Conservation (phyloP, 257 asterid genomes). For the Scutellaria barbata region DNA sequence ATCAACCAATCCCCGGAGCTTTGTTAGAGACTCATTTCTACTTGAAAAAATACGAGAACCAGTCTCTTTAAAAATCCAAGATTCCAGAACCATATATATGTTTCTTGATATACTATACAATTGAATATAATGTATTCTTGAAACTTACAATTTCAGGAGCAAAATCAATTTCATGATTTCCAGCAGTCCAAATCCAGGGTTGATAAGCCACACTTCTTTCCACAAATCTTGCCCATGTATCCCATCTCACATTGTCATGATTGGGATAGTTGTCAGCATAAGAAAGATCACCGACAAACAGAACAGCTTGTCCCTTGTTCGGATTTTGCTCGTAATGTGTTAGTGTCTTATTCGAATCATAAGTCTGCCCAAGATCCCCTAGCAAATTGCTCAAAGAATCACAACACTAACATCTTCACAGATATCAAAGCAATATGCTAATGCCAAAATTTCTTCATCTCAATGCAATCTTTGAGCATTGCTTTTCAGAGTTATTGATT, state of each 20-base stretch:
- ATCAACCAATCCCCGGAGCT: background rate
- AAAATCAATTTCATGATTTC: conserved; percentile 86
- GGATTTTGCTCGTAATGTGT: conserved; percentile 77
- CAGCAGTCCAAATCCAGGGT: conserved; percentile 93
- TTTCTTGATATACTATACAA: too few species aligned
- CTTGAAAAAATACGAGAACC: background rate
- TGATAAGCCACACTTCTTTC: conserved; percentile 89
- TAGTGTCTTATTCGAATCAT: conserved; percentile 73
- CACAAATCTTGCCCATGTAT: conserved; percentile 84
- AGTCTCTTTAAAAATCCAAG: too few species aligned
- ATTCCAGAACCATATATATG: too few species aligned
- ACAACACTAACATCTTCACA: background rate
- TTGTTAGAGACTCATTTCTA: background rate
- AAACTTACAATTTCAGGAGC: conserved; percentile 74
- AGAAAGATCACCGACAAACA: conserved; percentile 86
- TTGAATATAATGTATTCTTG: background rate
- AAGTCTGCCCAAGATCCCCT: conserved; percentile 95
- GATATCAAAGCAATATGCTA: background rate
- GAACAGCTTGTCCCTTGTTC: conserved; percentile 65
- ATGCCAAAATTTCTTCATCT: background rate
- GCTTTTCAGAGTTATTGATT: background rate
- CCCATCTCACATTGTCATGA: conserved; percentile 88
- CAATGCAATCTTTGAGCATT: background rate
- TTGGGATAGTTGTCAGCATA: conserved; percentile 76
- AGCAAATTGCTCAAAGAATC: background rate